Evolutionary conservation across 2,329 filamentous ascomycete genomes (phyloP).

Genomic region (Colletotrichum sp.): DNA sequence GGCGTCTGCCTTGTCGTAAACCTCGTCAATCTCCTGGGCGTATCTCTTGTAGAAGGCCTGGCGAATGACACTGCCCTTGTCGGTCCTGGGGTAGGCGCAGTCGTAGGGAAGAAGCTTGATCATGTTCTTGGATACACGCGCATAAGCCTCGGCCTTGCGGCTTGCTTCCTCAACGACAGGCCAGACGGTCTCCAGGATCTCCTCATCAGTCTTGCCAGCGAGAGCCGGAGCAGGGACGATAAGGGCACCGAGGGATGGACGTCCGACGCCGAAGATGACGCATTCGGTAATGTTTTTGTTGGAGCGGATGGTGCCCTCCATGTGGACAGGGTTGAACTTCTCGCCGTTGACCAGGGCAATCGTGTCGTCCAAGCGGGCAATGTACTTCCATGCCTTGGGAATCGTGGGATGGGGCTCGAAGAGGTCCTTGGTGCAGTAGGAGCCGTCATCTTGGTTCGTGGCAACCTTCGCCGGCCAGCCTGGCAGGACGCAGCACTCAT

Average conservation of each 20-base stretch:
- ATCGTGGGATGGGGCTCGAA: slow-evolving; percentile 61
- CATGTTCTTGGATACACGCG: slow-evolving; percentile 51
- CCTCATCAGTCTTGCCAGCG: slow-evolving; percentile 22
- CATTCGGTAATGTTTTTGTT: slow-evolving; percentile 53
- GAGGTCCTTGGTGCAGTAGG: slow-evolving; percentile 67
- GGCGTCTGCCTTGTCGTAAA: slow-evolving; percentile 36
- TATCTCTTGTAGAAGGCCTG: slow-evolving; percentile 27
- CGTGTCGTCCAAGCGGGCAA: slow-evolving; percentile 65
- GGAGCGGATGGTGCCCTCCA: slow-evolving; percentile 61
- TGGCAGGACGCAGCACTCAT: slow-evolving; percentile 40
- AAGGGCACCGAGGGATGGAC: slow-evolving; percentile 60
- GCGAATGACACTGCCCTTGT: slow-evolving; percentile 32
- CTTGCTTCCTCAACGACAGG: slow-evolving; percentile 38
- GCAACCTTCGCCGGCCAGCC: slow-evolving; percentile 53
- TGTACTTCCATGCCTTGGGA: slow-evolving; percentile 64
- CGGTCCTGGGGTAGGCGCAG: slow-evolving; percentile 45
- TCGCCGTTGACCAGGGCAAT: slow-evolving; percentile 69
- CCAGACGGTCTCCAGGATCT: slow-evolving; percentile 36
- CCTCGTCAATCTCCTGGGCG: slow-evolving; percentile 21
- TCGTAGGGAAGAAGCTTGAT: slow-evolving; percentile 51
- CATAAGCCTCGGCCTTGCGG: slow-evolving; percentile 32
- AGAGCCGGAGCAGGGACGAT: slow-evolving; percentile 46
- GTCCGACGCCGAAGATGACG: slow-evolving; percentile 66
- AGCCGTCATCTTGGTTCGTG: slow-evolving; percentile 61
- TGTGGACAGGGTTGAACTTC: slow-evolving; percentile 69